Base-by-base conservation (phyloP, 352 stramenopile species). In the Pythium volutum region DNA sequence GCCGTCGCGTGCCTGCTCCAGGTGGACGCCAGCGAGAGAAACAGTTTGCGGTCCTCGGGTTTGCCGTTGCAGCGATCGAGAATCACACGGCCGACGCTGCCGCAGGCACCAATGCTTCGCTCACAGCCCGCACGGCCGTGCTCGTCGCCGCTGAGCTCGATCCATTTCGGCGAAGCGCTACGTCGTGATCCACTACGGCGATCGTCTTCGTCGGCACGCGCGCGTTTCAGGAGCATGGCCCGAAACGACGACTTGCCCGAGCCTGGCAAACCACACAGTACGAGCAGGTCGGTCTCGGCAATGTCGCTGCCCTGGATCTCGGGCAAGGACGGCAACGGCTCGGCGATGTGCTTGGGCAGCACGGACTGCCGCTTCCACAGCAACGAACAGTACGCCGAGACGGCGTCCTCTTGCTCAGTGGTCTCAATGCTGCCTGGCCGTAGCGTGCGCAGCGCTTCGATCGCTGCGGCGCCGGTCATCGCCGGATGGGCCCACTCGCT, bases 171-270 rank as follows among this genome's bases (percentile, higher is more conserved):
- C 5, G 6, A 16, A 12, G 63, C 20, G 8, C 9, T 12, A 12
- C 23, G 42, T 25, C 59, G 47, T 0, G 39, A 57, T 15, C 55
- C 52, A 6, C 33, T 14, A 27, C 29, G 45, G 2, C 18, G 56
- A 15, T 41, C n/a, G 7, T 54, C 42, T 20, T 56, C 29, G 9
- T 65, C 62, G 1, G 67, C 75, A 1, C 36, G 45, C 5, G 33
- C 55, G 2, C 73, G 75, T 34, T 87, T 85, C 36, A 71, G 52
- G 4, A 89, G 55, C 26, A 77, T 76, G 18, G 42, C 43, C 22
- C 77, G 70, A 41, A 89, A 89, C n/a, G 79, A 82, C 36, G 75
- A 82, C 50, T 89, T 89, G 0, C 79, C 79, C 0, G 76, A 79
- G 3, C 79, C 79, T 2, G 79, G 79, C 18, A 87, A 46, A 3